These are phyloP conservation scores for Pleurotus eryngii DNA, from an alignment of 768 basidiomycete species.

Conservation along the genomic window DNA sequence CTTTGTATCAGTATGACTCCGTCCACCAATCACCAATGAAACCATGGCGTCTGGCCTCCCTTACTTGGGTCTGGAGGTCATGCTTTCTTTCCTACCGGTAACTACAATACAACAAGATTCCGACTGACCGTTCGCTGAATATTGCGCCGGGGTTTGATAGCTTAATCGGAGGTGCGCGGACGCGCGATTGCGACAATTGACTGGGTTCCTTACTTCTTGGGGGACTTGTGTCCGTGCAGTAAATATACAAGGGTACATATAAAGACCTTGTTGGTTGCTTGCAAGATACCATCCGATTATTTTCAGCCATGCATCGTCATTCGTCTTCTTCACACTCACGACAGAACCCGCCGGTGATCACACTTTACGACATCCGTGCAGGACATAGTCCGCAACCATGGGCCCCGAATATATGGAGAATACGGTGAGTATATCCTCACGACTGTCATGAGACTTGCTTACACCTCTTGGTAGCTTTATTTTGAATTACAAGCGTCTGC, in stretches of 20 bases:
- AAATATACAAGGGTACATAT: no score
- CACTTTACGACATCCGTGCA: conserved; percentile 65
- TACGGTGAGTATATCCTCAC: conserved; percentile 40
- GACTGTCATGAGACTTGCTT: background rate
- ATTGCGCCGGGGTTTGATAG: conserved; percentile 3
- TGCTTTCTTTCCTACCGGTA: background rate
- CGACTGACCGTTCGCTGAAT: conserved; percentile 1
- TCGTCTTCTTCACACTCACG: background rate
- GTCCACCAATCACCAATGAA: conserved; percentile 1
- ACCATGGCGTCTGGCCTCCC: background rate
- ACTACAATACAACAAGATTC: background rate
- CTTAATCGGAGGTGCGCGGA: conserved; percentile 5
- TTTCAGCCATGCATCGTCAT: background rate
- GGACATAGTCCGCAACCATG: conserved; percentile 56
- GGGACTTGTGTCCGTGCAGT: no score
- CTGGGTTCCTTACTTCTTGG: background rate
- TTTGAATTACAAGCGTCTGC: conserved; percentile 74
- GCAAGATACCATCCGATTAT: background rate
- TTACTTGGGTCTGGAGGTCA: background rate
- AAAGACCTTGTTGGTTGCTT: no score
- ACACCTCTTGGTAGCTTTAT: conserved; percentile 45
- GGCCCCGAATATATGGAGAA: conserved; percentile 75
- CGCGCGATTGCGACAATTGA: background rate
- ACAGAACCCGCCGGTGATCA: conserved; percentile 43
- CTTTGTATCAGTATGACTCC: conserved; percentile 2